A percentile compares a stretch with the other conserved stretches of the same genome.
Conservation (phyloP, 352 stramenopile species). For the Plasmopara viticola region DNA sequence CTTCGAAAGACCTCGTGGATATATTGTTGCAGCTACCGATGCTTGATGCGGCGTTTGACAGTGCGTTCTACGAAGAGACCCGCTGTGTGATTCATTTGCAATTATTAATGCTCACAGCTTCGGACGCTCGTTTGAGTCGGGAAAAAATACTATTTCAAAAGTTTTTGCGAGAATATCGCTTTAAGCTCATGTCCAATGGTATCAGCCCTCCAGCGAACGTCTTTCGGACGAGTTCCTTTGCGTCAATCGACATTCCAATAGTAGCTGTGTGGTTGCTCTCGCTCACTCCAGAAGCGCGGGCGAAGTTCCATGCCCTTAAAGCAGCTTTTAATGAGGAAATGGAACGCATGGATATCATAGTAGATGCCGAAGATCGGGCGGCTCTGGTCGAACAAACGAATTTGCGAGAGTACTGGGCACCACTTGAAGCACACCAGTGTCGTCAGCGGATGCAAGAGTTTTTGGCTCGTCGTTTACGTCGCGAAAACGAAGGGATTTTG, state of each 20-base stretch:
- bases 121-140: constrained; percentile 78
- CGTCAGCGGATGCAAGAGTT: constrained; percentile 72
- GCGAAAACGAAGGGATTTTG: constrained; percentile 56
- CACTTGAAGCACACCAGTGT: constrained; percentile 63
- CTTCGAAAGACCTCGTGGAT: constrained; percentile 48
- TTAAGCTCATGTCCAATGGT: constrained; percentile 91
- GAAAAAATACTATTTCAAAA: constrained; percentile 92
- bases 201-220: constrained; percentile 88
- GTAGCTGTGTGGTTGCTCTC: constrained; percentile 88
- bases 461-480: constrained; percentile 57
- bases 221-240: constrained; percentile 84
- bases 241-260: constrained; percentile 86
- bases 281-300: constrained; percentile 73
- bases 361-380: constrained; percentile 67
- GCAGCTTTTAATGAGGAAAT: constrained; percentile 84
- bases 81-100: constrained; percentile 89
- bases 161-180: constrained; percentile 90
- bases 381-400: constrained; percentile 39
- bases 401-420: constrained; percentile 47
- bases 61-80: constrained; percentile 85
- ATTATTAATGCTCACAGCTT: constrained; percentile 84
- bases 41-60: constrained; percentile 69
- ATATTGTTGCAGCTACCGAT: constrained; percentile 55
- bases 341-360: constrained; percentile 64
- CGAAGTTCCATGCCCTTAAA: constrained; percentile 86